These are phyloP conservation scores for Onygenales sp. DNA, from an alignment of 2,329 filamentous ascomycete species.

Conservation along the genomic window DNA sequence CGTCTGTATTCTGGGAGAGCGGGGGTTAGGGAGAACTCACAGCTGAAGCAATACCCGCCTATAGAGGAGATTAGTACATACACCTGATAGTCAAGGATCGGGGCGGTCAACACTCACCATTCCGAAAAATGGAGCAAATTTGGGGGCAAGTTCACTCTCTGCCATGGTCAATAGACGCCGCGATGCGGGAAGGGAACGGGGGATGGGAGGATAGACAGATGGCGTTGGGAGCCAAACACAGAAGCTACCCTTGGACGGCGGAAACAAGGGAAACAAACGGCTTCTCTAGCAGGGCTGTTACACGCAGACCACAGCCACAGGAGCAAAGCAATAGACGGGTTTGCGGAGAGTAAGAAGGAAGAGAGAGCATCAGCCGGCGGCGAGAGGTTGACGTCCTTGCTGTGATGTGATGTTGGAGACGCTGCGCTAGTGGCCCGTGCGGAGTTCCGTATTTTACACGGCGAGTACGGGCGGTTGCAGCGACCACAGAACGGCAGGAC, in stretches of 20 bases:
- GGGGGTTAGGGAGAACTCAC: conserved; percentile 24
- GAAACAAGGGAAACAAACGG: background rate
- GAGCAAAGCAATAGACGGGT: too few species aligned
- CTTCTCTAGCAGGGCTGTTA: background rate
- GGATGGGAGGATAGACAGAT: background rate
- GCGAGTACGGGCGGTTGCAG: background rate
- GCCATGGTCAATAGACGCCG: conserved; percentile 24
- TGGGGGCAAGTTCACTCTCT: conserved; percentile 46
- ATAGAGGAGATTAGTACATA: background rate
- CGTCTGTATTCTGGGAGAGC: background rate
- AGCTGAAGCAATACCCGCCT: conserved; percentile 42
- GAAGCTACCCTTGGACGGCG: background rate
- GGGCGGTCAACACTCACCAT: conserved; percentile 43
- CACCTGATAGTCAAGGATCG: background rate
- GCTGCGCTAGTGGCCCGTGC: background rate
- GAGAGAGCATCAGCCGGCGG: too few species aligned
- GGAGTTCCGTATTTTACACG: background rate
- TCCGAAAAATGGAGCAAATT: conserved; percentile 59
- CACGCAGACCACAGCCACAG: background rate
- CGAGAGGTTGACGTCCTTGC: too few species aligned
- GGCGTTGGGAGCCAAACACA: background rate
- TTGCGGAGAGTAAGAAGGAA: too few species aligned
- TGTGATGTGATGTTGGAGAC: too few species aligned
- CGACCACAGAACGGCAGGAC: background rate
- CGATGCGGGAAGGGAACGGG: background rate